These are phyloP conservation scores for Geoglossum glabrum DNA, from an alignment of 495 filamentous ascomycete genomes.

Conservation along the genomic window DNA sequence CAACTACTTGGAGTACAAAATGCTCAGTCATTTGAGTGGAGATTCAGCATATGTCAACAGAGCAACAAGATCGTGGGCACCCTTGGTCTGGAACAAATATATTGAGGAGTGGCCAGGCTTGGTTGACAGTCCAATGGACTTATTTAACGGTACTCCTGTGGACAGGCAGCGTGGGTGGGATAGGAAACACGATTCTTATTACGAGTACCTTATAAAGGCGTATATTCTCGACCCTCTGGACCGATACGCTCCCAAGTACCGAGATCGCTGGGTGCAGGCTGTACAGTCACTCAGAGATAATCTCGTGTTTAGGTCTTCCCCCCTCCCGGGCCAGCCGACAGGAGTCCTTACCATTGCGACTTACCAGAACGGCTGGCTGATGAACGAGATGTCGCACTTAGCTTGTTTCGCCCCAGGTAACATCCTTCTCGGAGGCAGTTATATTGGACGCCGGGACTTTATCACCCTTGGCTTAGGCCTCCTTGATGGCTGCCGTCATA, in stretches of 20 bases:
- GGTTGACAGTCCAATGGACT: slow-evolving; percentile 14
- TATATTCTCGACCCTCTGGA: slow-evolving; percentile 50
- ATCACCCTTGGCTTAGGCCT: slow-evolving; percentile 57
- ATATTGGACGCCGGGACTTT: slow-evolving; percentile 40
- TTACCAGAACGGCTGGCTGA: slow-evolving; percentile 19
- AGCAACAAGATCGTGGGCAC: slow-evolving; percentile 15
- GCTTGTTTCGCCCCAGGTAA: slow-evolving; percentile 73
- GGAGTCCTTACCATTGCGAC: slow-evolving; percentile 51
- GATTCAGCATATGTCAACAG: slow-evolving; percentile 11
- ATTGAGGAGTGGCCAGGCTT: slow-evolving; percentile 9
- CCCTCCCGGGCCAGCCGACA: slow-evolving; percentile 37
- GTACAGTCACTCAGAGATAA: slow-evolving; percentile 58
- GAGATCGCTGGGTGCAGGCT: slow-evolving; percentile 56
- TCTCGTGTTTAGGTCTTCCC: slow-evolving; percentile 47
- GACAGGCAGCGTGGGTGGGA: slow-evolving; percentile 42
- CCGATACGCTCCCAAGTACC: slow-evolving; percentile 36
- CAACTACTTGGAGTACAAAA: slow-evolving; percentile 13
- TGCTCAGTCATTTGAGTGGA: slow-evolving; percentile 13
- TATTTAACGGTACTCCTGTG: slow-evolving; percentile 11
- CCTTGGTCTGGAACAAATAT: slow-evolving; percentile 15
- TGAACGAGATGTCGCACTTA: slow-evolving; percentile 21
- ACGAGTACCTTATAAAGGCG: slow-evolving; percentile 81
- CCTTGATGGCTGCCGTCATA: slow-evolving; percentile 52
- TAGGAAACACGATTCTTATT: slow-evolving; percentile 56
- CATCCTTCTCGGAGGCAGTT: slow-evolving; percentile 67